Percentiles rank a stretch among this genome's conserved stretches.
phyloP scores from a whole-genome alignment of 768 basidiomycete species.

The Punctularia strigosozonata region DNA sequence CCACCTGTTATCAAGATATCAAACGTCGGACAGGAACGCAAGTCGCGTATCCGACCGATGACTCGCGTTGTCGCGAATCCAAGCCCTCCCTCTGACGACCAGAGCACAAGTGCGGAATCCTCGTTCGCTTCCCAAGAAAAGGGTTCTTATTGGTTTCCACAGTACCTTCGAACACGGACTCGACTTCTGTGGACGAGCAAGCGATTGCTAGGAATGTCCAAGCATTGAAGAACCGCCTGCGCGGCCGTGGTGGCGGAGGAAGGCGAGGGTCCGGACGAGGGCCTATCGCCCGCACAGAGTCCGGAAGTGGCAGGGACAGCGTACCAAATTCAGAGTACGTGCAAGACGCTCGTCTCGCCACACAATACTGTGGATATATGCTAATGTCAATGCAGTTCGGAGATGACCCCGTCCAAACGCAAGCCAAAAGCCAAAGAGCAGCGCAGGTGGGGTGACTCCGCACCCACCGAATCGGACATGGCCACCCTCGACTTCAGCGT shows the following conservation, averaged over 20 bases:
- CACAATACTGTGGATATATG: neutral
- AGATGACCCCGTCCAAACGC: constrained; percentile 37
- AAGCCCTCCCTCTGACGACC: constrained; percentile 46
- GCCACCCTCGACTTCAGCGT: constrained; percentile 81
- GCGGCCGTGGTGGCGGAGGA: constrained; percentile 57
- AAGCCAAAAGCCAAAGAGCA: constrained; percentile 59
- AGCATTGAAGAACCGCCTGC: constrained; percentile 75
- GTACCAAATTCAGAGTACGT: constrained; percentile 62
- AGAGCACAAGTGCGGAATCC: constrained; percentile 39
- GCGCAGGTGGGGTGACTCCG: constrained; percentile 88
- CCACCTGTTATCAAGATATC: neutral
- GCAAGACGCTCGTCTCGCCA: neutral
- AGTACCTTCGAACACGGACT: constrained; percentile 39
- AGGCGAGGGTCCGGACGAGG: constrained; percentile 35
- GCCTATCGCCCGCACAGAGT: too few species aligned
- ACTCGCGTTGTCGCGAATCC: constrained; percentile 21
- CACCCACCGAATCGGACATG: constrained; percentile 81
- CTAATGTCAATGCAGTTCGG: too few species aligned
- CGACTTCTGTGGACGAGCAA: constrained; percentile 63
- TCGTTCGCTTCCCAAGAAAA: neutral
- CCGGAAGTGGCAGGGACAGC: constrained; percentile 48
- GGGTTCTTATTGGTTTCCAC: constrained; percentile 1
- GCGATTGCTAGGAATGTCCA: constrained; percentile 89
- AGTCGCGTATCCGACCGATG: constrained; percentile 39
- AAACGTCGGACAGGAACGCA: constrained; percentile 45